A percentile compares a stretch with the other conserved stretches of the same genome.
Conservation (phyloP, 441 rosid species). For the Corymbia calophylla region DNA sequence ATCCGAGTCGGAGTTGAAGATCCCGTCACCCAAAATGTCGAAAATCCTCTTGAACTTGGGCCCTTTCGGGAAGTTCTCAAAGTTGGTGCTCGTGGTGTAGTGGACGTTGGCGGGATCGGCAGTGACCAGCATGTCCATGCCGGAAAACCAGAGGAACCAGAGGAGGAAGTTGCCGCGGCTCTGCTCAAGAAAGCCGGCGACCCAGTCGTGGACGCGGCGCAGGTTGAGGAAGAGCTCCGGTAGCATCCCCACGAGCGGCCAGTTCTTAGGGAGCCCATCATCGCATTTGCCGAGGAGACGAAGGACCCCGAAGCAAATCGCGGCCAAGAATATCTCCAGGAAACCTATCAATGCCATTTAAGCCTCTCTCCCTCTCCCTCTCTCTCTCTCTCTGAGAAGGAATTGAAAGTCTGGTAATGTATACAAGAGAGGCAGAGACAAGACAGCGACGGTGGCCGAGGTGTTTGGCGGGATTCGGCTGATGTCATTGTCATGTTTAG, state of each 20-base stretch:
- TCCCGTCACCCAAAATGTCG: conserved; percentile 40
- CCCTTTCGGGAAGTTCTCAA: conserved; percentile 40
- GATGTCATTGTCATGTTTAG: not conserved
- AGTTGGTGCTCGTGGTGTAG: conserved; percentile 37
- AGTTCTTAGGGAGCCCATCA: conserved; percentile 1
- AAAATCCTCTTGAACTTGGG: conserved; percentile 30
- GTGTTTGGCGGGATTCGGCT: not conserved
- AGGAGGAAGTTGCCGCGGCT: conserved; percentile 9
- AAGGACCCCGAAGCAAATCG: not conserved
- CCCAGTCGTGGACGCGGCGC: conserved; percentile 20
- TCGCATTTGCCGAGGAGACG: not conserved
- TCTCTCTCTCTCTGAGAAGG: not conserved
- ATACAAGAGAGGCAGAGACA: not conserved
- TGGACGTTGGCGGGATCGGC: conserved; percentile 40
- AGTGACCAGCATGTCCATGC: conserved; percentile 19
- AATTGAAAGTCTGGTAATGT: not conserved
- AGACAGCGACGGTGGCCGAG: not conserved
- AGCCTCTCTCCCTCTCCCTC: not conserved
- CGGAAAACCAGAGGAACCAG: conserved; percentile 22
- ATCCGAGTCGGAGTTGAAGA: conserved; percentile 29
- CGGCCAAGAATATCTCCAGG: not conserved
- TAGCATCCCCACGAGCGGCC: conserved; percentile 42
- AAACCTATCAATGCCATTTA: not conserved
- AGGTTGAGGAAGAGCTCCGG: conserved; percentile 18
- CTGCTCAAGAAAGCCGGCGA: conserved; percentile 14